phyloP scores from a whole-genome alignment of 768 basidiomycete species.

The Scleroderma bovista region DNA sequence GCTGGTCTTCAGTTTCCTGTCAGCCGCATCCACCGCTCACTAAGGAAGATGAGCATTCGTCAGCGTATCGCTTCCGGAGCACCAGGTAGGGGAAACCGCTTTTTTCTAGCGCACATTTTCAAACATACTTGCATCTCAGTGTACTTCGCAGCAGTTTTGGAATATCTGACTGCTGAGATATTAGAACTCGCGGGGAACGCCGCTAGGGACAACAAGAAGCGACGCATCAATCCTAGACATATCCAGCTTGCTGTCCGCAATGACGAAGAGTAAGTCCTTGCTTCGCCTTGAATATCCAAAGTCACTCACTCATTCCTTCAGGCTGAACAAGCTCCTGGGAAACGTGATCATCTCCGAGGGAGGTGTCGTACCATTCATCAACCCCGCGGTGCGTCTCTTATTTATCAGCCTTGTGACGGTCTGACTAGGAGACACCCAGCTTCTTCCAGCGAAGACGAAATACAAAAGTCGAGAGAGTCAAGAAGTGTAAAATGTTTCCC shows the following conservation, averaged over 20 bases:
- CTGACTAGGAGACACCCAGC: no score
- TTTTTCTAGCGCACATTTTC: background rate
- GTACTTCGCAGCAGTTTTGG: conserved; percentile 86
- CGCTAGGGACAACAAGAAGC: conserved; percentile 53
- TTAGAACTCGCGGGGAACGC: conserved; percentile 89
- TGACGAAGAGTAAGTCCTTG: conserved; percentile 69
- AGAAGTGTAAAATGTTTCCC: no score
- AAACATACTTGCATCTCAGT: conserved; percentile 36
- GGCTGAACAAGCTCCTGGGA: conserved; percentile 76
- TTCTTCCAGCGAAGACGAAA: no score
- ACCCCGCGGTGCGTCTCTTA: conserved; percentile 25
- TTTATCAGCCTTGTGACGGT: no score
- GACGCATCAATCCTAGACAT: conserved; percentile 92
- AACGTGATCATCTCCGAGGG: conserved; percentile 88
- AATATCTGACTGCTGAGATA: conserved; percentile 91
- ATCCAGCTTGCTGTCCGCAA: conserved; percentile 89
- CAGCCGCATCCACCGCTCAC: conserved; percentile 38
- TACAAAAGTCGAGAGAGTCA: no score
- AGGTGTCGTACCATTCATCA: conserved; percentile 73
- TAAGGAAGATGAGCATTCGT: conserved; percentile 86
- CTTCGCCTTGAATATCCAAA: background rate
- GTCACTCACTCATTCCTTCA: conserved; percentile 12
- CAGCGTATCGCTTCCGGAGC: conserved; percentile 88
- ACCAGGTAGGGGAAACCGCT: conserved; percentile 66
- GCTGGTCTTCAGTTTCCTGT: conserved; percentile 86